These are phyloP conservation scores for Leccinum truebloodii DNA, from an alignment of 768 basidiomycete genomes.

Conservation along the genomic window DNA sequence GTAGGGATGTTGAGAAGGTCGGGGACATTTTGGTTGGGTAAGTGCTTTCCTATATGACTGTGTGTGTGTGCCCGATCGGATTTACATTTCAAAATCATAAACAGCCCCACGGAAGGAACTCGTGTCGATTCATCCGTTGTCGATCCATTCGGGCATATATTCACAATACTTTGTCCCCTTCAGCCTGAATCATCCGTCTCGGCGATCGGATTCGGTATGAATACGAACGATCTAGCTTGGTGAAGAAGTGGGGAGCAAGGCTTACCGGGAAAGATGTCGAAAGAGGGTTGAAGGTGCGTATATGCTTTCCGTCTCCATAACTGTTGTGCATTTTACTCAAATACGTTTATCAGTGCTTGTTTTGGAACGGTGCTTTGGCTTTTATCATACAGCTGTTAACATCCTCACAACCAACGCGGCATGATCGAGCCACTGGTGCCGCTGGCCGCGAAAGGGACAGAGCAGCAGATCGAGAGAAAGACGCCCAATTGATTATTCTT, in stretches of 20 bases:
- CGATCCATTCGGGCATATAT: conserved; percentile 32
- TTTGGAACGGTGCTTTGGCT: not conserved
- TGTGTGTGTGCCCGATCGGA: not conserved
- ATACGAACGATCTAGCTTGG: conserved; percentile 52
- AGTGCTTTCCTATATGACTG: conserved; percentile 5
- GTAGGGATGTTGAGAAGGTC: conserved; percentile 21
- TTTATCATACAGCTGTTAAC: conserved; percentile 21
- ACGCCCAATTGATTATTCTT: conserved; percentile 24
- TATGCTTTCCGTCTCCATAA: not conserved
- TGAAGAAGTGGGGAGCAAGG: conserved; percentile 82
- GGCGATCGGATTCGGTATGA: not conserved
- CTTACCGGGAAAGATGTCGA: conserved; percentile 67
- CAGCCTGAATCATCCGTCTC: conserved; percentile 8
- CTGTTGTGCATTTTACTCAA: not conserved
- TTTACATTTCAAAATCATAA: not conserved
- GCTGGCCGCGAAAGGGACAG: conserved; percentile 25
- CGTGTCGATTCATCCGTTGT: conserved; percentile 23
- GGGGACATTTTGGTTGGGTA: conserved; percentile 29
- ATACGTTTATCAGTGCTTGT: not conserved
- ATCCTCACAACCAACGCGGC: conserved; percentile 18
- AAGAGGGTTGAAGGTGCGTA: conserved; percentile 65
- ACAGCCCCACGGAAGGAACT: conserved; percentile 30
- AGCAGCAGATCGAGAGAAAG: conserved; percentile 24
- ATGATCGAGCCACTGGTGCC: conserved; percentile 22
- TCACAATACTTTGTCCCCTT: conserved; percentile 23